Conservation (phyloP, 441 rosid genomes). For the Brassica balearica region DNA sequence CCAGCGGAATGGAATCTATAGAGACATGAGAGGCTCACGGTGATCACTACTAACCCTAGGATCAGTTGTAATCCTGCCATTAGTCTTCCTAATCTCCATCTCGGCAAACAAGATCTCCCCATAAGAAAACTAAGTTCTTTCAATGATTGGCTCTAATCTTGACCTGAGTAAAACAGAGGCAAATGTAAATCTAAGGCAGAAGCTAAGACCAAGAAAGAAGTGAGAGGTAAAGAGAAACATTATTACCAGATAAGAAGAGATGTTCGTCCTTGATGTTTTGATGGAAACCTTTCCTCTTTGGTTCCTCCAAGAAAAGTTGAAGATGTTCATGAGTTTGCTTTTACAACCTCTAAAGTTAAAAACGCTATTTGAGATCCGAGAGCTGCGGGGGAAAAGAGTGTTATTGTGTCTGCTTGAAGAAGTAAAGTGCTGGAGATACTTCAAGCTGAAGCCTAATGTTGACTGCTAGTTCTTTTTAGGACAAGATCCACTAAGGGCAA, state of each 20-base stretch:
- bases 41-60: slow-evolving; percentile 67
- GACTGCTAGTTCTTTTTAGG: slow-evolving; percentile 35
- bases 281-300: slow-evolving; percentile 38
- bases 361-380: slow-evolving; percentile 44
- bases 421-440: slow-evolving; percentile 38
- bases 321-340: slow-evolving; percentile 37
- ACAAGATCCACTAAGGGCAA: slow-evolving; percentile 41
- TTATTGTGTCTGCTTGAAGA: slow-evolving; percentile 35
- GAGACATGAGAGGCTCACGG: slow-evolving; percentile 72
- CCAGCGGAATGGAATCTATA: slow-evolving; percentile 73
- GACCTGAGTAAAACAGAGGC: slow-evolving; percentile 28
- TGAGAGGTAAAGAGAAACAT: neutral
- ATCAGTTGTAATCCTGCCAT: slow-evolving; percentile 70
- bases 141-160: slow-evolving; percentile 27
- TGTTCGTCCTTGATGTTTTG: slow-evolving; percentile 17
- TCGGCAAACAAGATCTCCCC: slow-evolving; percentile 58
- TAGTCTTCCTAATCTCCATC: slow-evolving; percentile 57
- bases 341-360: slow-evolving; percentile 15
- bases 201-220: slow-evolving; percentile 1
- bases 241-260: slow-evolving; percentile 39
- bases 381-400: slow-evolving; percentile 35
- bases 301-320: slow-evolving; percentile 29
- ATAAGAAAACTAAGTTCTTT: slow-evolving; percentile 28
- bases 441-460: slow-evolving; percentile 32
- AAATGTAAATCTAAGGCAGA: neutral